A percentile compares a stretch with the other conserved stretches of the same genome.
These are phyloP conservation scores for Lactarius tabidus DNA, from an alignment of 768 basidiomycete species.

Conservation along the genomic window DNA sequence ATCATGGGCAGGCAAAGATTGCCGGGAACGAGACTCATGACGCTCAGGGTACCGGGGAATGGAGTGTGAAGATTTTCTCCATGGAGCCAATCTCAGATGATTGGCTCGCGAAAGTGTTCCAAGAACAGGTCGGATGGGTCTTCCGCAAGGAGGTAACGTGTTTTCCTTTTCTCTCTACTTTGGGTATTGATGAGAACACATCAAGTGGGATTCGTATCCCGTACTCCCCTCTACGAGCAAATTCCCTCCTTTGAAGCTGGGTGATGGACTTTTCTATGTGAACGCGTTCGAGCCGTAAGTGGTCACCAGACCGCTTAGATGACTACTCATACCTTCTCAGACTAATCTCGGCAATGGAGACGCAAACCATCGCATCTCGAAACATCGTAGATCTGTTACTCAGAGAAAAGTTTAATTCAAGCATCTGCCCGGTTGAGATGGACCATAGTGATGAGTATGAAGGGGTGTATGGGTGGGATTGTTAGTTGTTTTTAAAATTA, in stretches of 20 bases:
- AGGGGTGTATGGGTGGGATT: conserved; percentile 25
- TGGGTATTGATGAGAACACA: conserved; percentile 5
- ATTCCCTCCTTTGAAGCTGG: conserved; percentile 78
- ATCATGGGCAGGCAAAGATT: conserved; percentile 42
- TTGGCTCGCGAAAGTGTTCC: conserved; percentile 65
- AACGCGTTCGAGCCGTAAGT: conserved; percentile 88
- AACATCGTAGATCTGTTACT: conserved; percentile 80
- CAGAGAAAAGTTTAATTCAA: conserved; percentile 62
- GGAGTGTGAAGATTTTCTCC: conserved; percentile 88
- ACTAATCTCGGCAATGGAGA: conserved; percentile 92
- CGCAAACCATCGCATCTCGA: conserved; percentile 76
- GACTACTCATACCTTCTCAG: conserved; percentile 34
- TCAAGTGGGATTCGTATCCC: conserved; percentile 79
- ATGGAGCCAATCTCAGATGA: conserved; percentile 57
- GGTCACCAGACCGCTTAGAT: background rate
- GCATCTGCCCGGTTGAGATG: conserved; percentile 49
- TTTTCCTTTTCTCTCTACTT: conserved; percentile 10
- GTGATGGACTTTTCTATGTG: conserved; percentile 80
- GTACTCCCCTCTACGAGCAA: conserved; percentile 57
- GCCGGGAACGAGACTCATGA: conserved; percentile 37
- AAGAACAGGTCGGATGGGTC: conserved; percentile 72
- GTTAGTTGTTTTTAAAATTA: background rate
- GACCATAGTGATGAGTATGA: background rate
- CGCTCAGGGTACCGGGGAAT: conserved; percentile 36
- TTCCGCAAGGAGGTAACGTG: conserved; percentile 64